These are phyloP conservation scores for Micractinium conductrix DNA, from an alignment of 139 green algal species.

Conservation along the genomic window DNA sequence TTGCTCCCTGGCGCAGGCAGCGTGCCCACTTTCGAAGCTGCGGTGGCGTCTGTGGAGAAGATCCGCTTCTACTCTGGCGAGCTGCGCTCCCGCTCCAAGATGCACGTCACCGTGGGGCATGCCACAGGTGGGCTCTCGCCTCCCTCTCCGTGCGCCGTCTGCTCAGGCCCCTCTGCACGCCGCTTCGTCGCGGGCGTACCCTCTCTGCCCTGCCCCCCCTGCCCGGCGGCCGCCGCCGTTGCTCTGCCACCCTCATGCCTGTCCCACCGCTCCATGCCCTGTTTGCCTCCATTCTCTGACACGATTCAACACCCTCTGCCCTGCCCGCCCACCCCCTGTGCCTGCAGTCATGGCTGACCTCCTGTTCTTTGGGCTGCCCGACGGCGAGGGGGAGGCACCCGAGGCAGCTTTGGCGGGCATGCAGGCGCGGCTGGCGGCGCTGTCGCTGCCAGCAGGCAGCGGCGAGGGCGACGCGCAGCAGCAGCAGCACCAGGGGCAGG, in stretches of 20 bases:
- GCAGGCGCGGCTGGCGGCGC: neutral
- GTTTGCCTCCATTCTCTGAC: neutral
- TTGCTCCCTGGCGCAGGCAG: slow-evolving; percentile 36
- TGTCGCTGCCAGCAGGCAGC: too few species aligned
- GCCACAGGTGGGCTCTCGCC: slow-evolving; percentile 57
- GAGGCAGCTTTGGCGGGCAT: neutral
- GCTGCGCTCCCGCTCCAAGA: slow-evolving; percentile 56
- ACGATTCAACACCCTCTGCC: neutral
- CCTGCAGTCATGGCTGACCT: slow-evolving; percentile 77
- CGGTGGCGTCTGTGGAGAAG: slow-evolving; percentile 84
- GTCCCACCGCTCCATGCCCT: neutral
- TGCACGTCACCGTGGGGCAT: slow-evolving; percentile 88
- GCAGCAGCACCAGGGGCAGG: neutral
- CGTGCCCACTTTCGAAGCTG: slow-evolving; percentile 76
- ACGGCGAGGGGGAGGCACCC: slow-evolving; percentile 25
- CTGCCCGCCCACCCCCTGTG: neutral
- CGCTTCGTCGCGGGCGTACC: neutral
- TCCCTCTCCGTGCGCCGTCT: neutral
- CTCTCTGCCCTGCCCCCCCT: neutral
- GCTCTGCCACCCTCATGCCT: neutral
- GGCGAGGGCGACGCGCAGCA: too few species aligned
- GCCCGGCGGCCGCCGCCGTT: too few species aligned
- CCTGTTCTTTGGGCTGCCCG: slow-evolving; percentile 79
- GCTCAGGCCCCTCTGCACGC: neutral
- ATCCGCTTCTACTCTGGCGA: slow-evolving; percentile 73